Conservation (phyloP, 208 protist species). For the Leishmania gerbilli region DNA sequence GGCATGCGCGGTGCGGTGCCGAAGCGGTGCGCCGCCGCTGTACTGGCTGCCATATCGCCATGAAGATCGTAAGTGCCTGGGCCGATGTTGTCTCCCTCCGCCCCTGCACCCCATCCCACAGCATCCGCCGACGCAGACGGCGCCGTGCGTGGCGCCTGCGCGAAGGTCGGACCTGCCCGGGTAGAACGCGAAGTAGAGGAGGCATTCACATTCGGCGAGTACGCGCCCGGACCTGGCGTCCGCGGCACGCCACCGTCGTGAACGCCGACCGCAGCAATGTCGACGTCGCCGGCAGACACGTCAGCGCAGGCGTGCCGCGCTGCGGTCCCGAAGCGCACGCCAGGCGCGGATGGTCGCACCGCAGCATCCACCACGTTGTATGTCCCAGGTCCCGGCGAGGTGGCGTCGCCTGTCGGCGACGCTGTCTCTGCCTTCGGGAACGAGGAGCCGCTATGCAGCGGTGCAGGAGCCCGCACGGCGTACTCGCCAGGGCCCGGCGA, state of each 20-base stretch:
- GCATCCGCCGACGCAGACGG: neutral
- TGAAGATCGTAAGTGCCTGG: constrained; percentile 53
- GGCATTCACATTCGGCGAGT: constrained; percentile 34
- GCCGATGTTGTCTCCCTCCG: constrained; percentile 18
- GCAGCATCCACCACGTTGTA: constrained; percentile 21
- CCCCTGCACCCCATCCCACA: neutral
- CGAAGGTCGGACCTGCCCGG: constrained; percentile 31
- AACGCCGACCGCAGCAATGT: neutral
- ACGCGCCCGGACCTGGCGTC: constrained; percentile 50
- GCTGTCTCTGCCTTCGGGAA: constrained; percentile 13
- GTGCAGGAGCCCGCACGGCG: constrained; percentile 9
- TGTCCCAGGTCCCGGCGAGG: constrained; percentile 18
- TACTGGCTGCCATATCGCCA: neutral
- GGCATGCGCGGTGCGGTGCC: constrained; percentile 31
- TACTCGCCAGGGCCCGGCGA: constrained; percentile 23
- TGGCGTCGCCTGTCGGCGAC: neutral
- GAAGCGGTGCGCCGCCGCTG: constrained; percentile 11
- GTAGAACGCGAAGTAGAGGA: constrained; percentile 10
- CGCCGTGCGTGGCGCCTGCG: constrained; percentile 16
- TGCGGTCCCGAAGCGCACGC: constrained; percentile 24
- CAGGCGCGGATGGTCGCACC: constrained; percentile 1
- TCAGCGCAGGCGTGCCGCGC: constrained; percentile 5
- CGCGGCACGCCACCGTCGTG: neutral
- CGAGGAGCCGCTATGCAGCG: constrained; percentile 16
- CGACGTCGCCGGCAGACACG: neutral